Evolutionary conservation across 2,329 filamentous ascomycete species (phyloP), one percentile per base, ranked within the genome.

Genomic region (Myriosclerotinia duriaeana): DNA sequence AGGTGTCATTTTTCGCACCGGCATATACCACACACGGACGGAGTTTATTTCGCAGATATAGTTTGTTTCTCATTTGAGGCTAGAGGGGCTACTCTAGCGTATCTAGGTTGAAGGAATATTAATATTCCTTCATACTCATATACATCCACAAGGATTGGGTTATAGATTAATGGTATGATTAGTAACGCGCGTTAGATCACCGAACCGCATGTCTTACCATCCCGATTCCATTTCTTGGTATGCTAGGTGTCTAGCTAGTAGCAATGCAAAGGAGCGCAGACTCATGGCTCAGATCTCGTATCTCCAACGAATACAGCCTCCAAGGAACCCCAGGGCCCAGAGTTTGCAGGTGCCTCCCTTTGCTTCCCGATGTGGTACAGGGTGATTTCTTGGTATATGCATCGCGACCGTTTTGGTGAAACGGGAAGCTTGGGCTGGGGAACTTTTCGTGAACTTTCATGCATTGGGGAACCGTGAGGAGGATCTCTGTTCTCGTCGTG

Each of bases 321-420:
- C 42, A 60, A 50, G 38, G 3, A n/a, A 48, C 44, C 8, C 20
- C 56, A 22, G 56, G 48, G 22, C 8, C 20, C 56, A 36, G 56
- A 60, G 22, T 48, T 56, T n/a, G 8, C 44, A 17, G 15, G 14
- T 60, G 58, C 58, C 11, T 34, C 44, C 44, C 34, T n/a, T 5
- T 58, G 22, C 20, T 50, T 50, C 58, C 58, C 58, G 44, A 61
- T 4, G 30, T 50, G 15, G 44, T 15, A 50, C 34, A 50, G 15
- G 12, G 14, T 30, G 30, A 50, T 50, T 44, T 40, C 34, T 15
- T 48, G 36, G 20, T 38, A 1, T 5, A 61, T 61, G 58, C 34
- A 61, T 12, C 20, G 17, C 14, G 58, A 61, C 58, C 58, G 58
- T 61, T 61, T 50, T 50, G 58, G 44, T 61, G 58, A 61, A 61